Base-by-base conservation (phyloP, 805 yeast species). In the Saccharomycopsis synnaedendra region DNA sequence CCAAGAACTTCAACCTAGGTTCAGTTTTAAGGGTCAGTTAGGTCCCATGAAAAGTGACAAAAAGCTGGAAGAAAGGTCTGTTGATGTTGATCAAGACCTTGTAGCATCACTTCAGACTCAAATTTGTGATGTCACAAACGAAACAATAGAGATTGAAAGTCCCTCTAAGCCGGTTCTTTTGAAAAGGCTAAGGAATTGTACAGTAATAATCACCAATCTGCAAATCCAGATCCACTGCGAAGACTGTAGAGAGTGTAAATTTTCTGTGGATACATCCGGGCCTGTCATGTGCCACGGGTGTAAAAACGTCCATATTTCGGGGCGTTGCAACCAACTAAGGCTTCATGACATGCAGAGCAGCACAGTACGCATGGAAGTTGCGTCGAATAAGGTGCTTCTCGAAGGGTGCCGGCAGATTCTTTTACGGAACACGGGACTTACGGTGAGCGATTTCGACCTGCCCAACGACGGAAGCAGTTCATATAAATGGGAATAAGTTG, bases 261-360 rank as follows among this genome's bases (percentile, higher is more conserved):
- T 46, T 5, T 31, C 27, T 4, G 44, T 42, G 3, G 42, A 46
- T 31, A 41, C 32, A 9, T 30, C 41, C 5, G 49, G 49, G 10
- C 40, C 49, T 11, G 11, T 46, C 19, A 46, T 46, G 45, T 29
- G 38, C 7, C 36, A 42, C 32, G 33, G 37, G 27, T 8, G 39
- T 8, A 9, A 28, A 10, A 32, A 37, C 29, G 41, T 41, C 9
- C 7, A 35, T 10, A n/a, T 42, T 33, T 5, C n/a, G 8, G 49
- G 45, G 11, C 32, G 27, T 8, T 46, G 49, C 33, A 44, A 46
- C 29, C 49, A 46, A 11, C 32, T 46, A 29, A 10, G 49, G 40
- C 27, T 46, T 7, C 49, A 46, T 27, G 37, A 41, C 27, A 29
- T 37, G 28, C 33, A 34, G 8, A 10, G 31, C 10, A 41, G 45